Base-by-base conservation (phyloP, 345 rosid genomes). In the Sonneratia alba region DNA sequence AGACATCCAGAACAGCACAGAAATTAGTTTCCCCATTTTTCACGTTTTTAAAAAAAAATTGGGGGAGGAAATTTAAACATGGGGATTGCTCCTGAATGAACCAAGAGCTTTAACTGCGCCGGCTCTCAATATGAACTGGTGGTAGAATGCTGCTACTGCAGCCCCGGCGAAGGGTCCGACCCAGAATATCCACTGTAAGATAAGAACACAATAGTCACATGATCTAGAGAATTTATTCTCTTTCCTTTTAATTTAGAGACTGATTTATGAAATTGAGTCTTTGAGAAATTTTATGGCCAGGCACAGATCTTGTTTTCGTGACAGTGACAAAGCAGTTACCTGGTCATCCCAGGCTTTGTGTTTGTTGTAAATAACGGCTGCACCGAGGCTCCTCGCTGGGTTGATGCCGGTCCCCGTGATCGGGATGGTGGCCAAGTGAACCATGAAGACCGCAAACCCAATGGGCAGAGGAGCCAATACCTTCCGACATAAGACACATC, bases 391-490 rank as follows among this genome's bases (percentile, higher is more conserved):
- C 48, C 77, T 71, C 19, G 77, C 81, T 2, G 81, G 77, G 77
- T 78, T 78, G 81, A 78, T 78, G 4, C 77, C 81, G 3, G 80
- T 77, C 19, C 77, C 71, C 4, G 80, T 71, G 73, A 67, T 74
- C 22, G 80, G 80, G 64, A 74, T 78, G 21, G 81, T 78, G 61
- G 81, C 81, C 71, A 78, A 34, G 73, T 78, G 81, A 51, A 75
- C 78, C 75, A 78, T 71, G 69, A 78, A 78, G 10, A 75, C 81
- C 2, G 78, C 75, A 48, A 78, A 78, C 36, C 81, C 81, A 24
- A 75, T 78, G 34, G 81, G 81, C 68, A 71, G 77, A 14, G 81
- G 81, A 19, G 81, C 70, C 72, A 78, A 59, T 24, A 78, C 78
- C 78, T 74, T 13, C 6, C 19, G 14, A 22, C n/a, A 1, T 0